Percentiles rank a stretch among this genome's conserved stretches.
Evolutionary conservation across 352 stramenopile genomes (phyloP).

Genomic region (Saprolegnia diclina): DNA sequence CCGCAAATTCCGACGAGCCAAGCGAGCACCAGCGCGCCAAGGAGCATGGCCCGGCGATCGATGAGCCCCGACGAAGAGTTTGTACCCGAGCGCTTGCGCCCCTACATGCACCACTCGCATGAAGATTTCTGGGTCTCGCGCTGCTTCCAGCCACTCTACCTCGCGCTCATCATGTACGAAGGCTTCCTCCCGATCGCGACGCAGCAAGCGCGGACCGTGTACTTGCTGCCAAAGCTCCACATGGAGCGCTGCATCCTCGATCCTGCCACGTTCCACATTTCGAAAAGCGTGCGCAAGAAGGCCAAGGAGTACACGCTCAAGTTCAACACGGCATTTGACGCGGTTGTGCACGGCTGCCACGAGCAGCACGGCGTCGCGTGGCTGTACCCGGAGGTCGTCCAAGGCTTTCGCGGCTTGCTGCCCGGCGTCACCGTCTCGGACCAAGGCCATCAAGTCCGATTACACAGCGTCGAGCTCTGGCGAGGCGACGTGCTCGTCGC

Average conservation of each 20-base stretch:
- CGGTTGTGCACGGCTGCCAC: constrained; percentile 86
- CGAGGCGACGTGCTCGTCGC: constrained; percentile 77
- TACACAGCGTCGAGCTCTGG: constrained; percentile 90
- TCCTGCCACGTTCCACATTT: constrained; percentile 59
- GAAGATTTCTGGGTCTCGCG: constrained; percentile 91
- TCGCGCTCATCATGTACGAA: constrained; percentile 90
- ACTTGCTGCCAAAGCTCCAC: constrained; percentile 87
- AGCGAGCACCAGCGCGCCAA: too few relatives aligned
- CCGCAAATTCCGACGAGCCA: too few relatives aligned
- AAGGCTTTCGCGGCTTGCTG: constrained; percentile 71
- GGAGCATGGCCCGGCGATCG: neutral
- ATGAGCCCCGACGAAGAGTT: constrained; percentile 54
- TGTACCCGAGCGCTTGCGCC: constrained; percentile 77
- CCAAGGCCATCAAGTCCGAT: constrained; percentile 43
- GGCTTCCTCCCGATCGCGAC: constrained; percentile 94
- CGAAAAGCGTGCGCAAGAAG: constrained; percentile 87
- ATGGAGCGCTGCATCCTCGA: constrained; percentile 81
- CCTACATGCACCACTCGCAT: constrained; percentile 86
- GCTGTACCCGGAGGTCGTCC: constrained; percentile 88
- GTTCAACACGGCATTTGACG: constrained; percentile 86
- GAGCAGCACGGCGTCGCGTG: constrained; percentile 90
- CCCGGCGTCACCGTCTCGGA: constrained; percentile 58
- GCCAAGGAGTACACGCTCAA: constrained; percentile 81
- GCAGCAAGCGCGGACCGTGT: constrained; percentile 53
- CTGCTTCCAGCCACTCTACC: constrained; percentile 82